Evolutionary conservation across 1,284 basidiomycete genomes (phyloP), one percentile per base, ranked within the genome.

Genomic region (Irpex lacteus): DNA sequence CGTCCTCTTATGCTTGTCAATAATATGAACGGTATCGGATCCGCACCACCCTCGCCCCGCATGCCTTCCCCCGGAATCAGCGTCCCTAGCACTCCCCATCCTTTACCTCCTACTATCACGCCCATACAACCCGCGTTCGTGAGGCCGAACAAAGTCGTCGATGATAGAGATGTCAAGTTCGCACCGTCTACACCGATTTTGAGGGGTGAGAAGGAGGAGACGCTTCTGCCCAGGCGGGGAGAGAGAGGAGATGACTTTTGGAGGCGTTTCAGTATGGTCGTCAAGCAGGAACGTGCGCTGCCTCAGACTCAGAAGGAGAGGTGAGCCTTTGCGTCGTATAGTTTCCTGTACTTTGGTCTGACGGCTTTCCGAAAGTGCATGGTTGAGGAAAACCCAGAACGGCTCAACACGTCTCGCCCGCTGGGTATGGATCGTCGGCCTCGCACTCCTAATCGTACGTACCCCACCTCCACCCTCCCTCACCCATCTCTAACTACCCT

Each of bases 211-310:
- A 79, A 79, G 2, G 92, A 93, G 74, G 90, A 88, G 57, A 83
- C 85, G 1, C 73, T 90, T 1, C 74, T 92, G 18, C 86, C 88
- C 2, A 81, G 79, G 56, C 80, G 87, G 37, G 89, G 89, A 2
- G 85, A 89, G 69, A 85, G 81, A 62, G 90, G 90, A 0, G 91
- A 94, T 70, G 88, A 92, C 70, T 94, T 94, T 76, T 94, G 91
- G 91, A 81, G 90, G 63, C 80, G 92, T 55, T 94, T 94, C 76
- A 91, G 89, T 66, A 92, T 93, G 81, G 85, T 94, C 66, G 90
- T 85, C 6, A 90, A 86, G 72, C 85, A 88, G 66, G 87, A 90
- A 68, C 77, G 77, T 67, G 72, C 71, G 60, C 82, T 80, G 65
- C 75, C 71, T 1, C 15, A 74, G 15, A 71, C 73, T 2, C 73